Conservation (phyloP, 345 rosid species). For the Clausena lansium region DNA sequence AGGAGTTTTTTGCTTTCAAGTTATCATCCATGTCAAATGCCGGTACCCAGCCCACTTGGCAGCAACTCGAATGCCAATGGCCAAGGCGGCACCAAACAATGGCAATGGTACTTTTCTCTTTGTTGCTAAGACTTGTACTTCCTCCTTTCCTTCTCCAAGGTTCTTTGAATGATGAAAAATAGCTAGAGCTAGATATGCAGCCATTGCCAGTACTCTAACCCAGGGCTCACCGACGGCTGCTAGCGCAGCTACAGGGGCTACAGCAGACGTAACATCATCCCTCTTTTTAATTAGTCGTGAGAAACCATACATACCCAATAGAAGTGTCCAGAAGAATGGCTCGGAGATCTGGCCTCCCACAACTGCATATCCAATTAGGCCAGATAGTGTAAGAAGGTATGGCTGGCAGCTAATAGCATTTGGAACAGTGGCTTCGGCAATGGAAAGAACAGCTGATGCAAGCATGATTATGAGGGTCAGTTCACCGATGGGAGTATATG, state of each 20-base stretch:
- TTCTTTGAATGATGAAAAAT: slow-evolving; percentile 59
- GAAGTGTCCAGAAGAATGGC: slow-evolving; percentile 76
- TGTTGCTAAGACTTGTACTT: slow-evolving; percentile 28
- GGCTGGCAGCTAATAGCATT: slow-evolving; percentile 59
- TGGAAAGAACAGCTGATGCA: slow-evolving; percentile 71
- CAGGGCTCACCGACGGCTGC: slow-evolving; percentile 92
- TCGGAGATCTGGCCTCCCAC: slow-evolving; percentile 72
- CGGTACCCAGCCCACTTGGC: slow-evolving; percentile 90
- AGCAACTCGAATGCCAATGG: slow-evolving; percentile 77
- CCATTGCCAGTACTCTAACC: slow-evolving; percentile 63
- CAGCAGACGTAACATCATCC: slow-evolving; percentile 73
- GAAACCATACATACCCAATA: slow-evolving; percentile 60
- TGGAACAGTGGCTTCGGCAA: slow-evolving; percentile 78
- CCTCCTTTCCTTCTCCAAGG: slow-evolving; percentile 37
- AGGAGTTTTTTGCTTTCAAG: slow-evolving; percentile 26
- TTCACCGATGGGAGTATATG: slow-evolving; percentile 68
- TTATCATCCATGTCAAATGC: slow-evolving; percentile 92
- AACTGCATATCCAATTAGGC: slow-evolving; percentile 73
- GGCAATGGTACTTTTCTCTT: slow-evolving; percentile 55
- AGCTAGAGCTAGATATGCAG: slow-evolving; percentile 61
- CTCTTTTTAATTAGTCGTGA: slow-evolving; percentile 60
- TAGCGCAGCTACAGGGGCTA: slow-evolving; percentile 74
- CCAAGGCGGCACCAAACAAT: slow-evolving; percentile 63
- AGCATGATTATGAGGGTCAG: slow-evolving; percentile 57
- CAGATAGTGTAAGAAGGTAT: slow-evolving; percentile 57